Conservation (phyloP, 2,329 filamentous ascomycete species). For the Calonectria pauciramosa region DNA sequence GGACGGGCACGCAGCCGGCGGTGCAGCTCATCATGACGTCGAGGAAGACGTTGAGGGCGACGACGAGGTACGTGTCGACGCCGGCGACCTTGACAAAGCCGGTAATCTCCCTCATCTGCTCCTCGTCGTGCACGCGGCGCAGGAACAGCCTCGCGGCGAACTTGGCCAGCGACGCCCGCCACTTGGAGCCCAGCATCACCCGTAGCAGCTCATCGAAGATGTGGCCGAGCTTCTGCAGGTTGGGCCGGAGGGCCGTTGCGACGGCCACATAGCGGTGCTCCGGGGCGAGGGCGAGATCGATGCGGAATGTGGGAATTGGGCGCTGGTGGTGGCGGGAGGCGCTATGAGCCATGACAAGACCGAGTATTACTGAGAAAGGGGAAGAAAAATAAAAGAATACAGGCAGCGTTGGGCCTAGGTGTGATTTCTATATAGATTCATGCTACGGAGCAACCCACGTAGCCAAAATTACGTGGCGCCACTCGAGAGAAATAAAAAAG, state of each 20-base stretch:
- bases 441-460: not conserved
- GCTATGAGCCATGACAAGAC: not conserved
- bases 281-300: not conserved
- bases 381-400: not conserved
- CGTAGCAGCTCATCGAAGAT: conserved; percentile 32
- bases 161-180: conserved; percentile 42
- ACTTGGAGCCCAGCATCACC: conserved; percentile 28
- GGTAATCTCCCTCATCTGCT: conserved; percentile 70
- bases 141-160: conserved; percentile 61
- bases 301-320: not conserved
- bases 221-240: conserved; percentile 22
- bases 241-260: conserved; percentile 16
- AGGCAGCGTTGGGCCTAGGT: not conserved
- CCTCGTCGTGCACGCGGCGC: conserved; percentile 61
- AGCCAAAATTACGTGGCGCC: conserved; percentile 13
- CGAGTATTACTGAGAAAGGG: not conserved
- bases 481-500: not conserved
- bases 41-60: conserved; percentile 71
- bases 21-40: conserved; percentile 75
- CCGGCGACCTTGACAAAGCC: conserved; percentile 65
- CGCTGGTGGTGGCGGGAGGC: not conserved
- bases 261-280: conserved; percentile 26
- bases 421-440: not conserved
- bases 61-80: conserved; percentile 64
- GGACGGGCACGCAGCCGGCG: conserved; percentile 58